Base-by-base conservation (phyloP, 352 stramenopile species). In the Aphanomyces stellatus region DNA sequence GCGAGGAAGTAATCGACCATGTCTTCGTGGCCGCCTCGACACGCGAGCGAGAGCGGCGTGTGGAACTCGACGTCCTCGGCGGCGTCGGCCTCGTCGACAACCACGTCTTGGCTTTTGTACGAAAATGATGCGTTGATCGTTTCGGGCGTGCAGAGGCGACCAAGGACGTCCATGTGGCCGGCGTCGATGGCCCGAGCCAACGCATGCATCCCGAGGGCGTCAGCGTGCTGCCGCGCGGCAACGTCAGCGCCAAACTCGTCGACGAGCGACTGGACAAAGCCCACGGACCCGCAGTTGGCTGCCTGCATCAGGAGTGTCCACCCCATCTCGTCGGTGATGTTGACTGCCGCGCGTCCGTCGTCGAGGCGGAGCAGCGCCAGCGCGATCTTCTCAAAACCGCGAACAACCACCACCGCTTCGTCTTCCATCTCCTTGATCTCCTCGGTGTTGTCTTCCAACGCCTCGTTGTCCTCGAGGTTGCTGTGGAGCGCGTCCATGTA, bases 241-340 rank as follows among this genome's bases (percentile, higher is more conserved):
- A 34, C 13, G 41, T 25, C 19, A 1, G 57, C 57, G 30, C 27
- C 27, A 17, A 40, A 51, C 17, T 41, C 42, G 43, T 90, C 71
- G 31, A 76, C 63, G 30, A 94, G 73, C 40, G 81, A 75, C 27
- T 66, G 71, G 8, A 94, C 74, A 1, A 69, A 62, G 8, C 7
- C 13, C 24, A 61, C n/a, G 13, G 31, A 30, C 1, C 82, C 83
- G 22, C 74, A 87, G 74, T 91, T 94, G 19, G 81, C 81, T 4
- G 85, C 82, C 69, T 94, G 85, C 83, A 94, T 94, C 48, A 94
- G 72, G 55, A 94, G 72, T 59, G 85, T 92, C 85, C 85, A 94
- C 2, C 85, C 85, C 49, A 90, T 74, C 28, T 81, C 77, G 71
- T 92, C 85, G 35, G 90, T 64, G 33, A 81, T 57, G 27, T 60